A percentile compares a stretch with the other conserved stretches of the same genome.
Conservation (phyloP, 371 early-diverging fungal genomes). For the Mucor mucedo region DNA sequence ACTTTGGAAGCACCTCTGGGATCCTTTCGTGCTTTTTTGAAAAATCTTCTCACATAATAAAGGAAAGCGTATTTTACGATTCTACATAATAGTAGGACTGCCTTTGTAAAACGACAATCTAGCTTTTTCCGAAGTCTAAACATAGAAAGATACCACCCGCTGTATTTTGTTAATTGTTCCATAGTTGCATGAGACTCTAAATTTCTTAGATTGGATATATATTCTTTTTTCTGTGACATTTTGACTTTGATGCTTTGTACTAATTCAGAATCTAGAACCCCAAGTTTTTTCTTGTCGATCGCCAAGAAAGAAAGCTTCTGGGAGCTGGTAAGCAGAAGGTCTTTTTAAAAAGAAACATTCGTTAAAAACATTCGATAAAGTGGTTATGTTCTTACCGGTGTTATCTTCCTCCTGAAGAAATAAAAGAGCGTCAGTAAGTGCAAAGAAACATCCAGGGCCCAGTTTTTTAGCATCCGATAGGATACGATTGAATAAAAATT, state of each 20-base stretch:
- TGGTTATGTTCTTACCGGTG: not conserved
- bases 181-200: slow-evolving; percentile 11
- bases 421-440: slow-evolving; percentile 5
- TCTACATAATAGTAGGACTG: too few species aligned
- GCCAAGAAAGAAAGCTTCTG: slow-evolving; percentile 18
- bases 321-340: slow-evolving; percentile 5
- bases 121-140: not conserved
- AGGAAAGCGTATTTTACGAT: not conserved
- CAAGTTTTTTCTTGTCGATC: not conserved
- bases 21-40: not conserved
- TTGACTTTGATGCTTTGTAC: not conserved
- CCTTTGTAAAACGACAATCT: too few species aligned
- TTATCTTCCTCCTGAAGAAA: slow-evolving; percentile 15
- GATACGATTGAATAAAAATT: slow-evolving; percentile 18
- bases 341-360: not conserved
- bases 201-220: slow-evolving; percentile 5
- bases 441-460: slow-evolving; percentile 12
- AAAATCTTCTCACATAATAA: not conserved
- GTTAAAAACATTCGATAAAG: not conserved
- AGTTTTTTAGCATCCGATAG: slow-evolving; percentile 7
- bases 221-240: too few species aligned
- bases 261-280: not conserved
- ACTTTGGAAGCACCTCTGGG: not conserved
- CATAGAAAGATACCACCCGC: too few species aligned
- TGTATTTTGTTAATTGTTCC: slow-evolving; percentile 15